Conservation (phyloP, 2,329 filamentous ascomycete genomes). For the Cordyceps pruinosa region DNA sequence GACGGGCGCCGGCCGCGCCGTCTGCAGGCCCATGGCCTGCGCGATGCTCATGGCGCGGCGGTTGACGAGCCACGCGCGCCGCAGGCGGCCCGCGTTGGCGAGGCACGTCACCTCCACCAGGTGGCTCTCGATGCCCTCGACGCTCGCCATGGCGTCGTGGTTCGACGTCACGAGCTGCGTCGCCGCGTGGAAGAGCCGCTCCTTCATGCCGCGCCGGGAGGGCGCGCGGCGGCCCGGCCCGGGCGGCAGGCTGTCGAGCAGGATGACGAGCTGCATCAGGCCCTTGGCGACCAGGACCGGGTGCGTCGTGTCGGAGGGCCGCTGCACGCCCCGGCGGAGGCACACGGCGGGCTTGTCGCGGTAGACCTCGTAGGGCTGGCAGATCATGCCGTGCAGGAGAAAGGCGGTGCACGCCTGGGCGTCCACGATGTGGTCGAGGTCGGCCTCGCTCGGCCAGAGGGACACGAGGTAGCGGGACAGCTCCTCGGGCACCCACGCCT, state of each 20-base stretch:
- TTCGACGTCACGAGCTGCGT: conserved; percentile 22
- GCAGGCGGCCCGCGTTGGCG: conserved; percentile 40
- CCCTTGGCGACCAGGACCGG: conserved; percentile 36
- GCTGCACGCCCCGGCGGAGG: conserved; percentile 22
- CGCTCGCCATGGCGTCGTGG: conserved; percentile 36
- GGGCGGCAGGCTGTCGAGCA: conserved; percentile 27
- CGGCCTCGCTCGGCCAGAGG: conserved; percentile 32
- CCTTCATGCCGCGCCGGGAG: not conserved
- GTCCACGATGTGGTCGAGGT: conserved; percentile 30
- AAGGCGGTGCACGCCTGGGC: conserved; percentile 25
- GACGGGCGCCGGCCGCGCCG: not conserved
- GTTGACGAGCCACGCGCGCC: conserved; percentile 37
- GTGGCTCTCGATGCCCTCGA: conserved; percentile 45
- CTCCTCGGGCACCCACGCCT: not conserved
- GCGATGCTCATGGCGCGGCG: conserved; percentile 39
- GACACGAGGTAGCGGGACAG: conserved; percentile 27
- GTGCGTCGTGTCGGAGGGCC: conserved; percentile 22
- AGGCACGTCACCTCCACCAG: conserved; percentile 41
- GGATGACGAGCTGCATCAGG: conserved; percentile 31
- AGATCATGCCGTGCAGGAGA: conserved; percentile 31
- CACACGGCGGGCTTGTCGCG: conserved; percentile 14
- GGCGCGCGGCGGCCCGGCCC: not conserved
- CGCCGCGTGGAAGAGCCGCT: not conserved
- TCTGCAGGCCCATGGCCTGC: conserved; percentile 34
- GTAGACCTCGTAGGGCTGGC: conserved; percentile 23